phyloP scores from a whole-genome alignment of 306 rosid species.

The Fragaria ananassa region DNA sequence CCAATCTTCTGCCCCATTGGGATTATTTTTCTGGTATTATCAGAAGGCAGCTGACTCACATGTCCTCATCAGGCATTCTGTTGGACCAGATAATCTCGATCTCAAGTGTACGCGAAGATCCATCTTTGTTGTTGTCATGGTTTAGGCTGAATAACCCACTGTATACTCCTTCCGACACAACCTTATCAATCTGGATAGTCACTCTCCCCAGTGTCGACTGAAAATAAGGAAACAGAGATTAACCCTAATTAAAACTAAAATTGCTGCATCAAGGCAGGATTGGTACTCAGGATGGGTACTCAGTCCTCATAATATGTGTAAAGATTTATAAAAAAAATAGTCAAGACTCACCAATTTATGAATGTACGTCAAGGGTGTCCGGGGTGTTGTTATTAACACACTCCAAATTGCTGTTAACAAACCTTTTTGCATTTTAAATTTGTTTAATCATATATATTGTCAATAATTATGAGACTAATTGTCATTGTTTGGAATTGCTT shows the following conservation, averaged over 20 bases:
- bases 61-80: slow-evolving; percentile 62
- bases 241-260: background rate
- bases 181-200: slow-evolving; percentile 95
- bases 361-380: background rate
- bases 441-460: background rate
- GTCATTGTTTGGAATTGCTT: background rate
- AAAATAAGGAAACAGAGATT: background rate
- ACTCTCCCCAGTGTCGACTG: slow-evolving; percentile 93
- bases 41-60: slow-evolving; percentile 26
- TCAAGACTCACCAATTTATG: background rate
- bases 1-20: slow-evolving; percentile 22
- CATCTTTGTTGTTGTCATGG: slow-evolving; percentile 88
- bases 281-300: background rate
- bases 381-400: background rate
- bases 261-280: background rate
- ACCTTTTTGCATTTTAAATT: background rate
- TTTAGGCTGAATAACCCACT: slow-evolving; percentile 94
- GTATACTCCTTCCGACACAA: slow-evolving; percentile 87
- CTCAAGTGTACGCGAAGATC: slow-evolving; percentile 83
- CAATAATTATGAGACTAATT: background rate
- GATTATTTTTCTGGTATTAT: background rate
- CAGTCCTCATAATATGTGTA: background rate
- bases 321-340: background rate
- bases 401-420: background rate
- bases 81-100: slow-evolving; percentile 95